A percentile compares a stretch with the other conserved stretches of the same genome.
phyloP scores from a whole-genome alignment of 306 rosid species.

The Glycine soja region DNA sequence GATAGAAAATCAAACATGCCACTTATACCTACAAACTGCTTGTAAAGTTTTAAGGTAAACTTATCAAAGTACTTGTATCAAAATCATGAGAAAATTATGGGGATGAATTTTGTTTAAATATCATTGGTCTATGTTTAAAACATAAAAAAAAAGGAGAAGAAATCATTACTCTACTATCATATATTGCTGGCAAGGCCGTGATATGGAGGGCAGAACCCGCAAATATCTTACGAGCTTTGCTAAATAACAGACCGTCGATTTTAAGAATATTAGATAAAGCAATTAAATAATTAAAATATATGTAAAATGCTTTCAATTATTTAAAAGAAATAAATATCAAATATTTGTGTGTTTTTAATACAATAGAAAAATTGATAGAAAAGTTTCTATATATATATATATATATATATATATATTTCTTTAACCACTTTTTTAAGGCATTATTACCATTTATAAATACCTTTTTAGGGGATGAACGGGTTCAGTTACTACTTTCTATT shows the following conservation, averaged over 20 bases:
- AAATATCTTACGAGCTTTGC: neutral
- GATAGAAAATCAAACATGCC: neutral
- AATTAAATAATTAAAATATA: neutral
- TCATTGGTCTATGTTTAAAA: neutral
- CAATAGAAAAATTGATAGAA: no score
- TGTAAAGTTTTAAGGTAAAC: neutral
- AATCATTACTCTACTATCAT: neutral
- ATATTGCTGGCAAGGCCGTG: neutral
- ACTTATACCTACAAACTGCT: neutral
- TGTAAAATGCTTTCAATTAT: neutral
- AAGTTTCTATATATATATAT: no score
- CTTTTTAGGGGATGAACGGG: neutral
- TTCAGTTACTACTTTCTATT: neutral
- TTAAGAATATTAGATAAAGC: neutral
- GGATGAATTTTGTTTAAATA: neutral
- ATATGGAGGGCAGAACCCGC: neutral
- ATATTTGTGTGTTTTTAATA: neutral
- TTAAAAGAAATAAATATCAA: neutral
- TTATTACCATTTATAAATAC: neutral
- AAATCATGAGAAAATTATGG: slow-evolving; percentile 7
- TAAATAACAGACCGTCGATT: neutral
- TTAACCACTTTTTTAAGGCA: neutral
- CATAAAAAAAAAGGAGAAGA: neutral
- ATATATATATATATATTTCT: neutral
- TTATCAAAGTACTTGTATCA: slow-evolving; percentile 6